Evolutionary conservation across 768 basidiomycete species (phyloP), one percentile per base, ranked within the genome.

Genomic region (Mycena epipterygia): DNA sequence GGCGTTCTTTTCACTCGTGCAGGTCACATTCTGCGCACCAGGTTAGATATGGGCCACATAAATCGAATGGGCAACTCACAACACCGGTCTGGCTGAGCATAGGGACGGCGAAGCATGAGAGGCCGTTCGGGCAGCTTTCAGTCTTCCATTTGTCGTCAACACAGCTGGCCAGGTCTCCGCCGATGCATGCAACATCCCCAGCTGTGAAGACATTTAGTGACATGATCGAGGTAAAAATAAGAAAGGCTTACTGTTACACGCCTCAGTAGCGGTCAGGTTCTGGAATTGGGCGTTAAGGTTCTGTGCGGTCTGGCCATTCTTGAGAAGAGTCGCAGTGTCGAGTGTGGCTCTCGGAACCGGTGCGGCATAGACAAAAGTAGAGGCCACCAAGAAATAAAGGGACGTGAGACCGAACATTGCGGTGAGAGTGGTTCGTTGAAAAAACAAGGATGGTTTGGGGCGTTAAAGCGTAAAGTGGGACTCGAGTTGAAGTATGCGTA

Each of bases 71-170:
- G 35, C 17, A 37, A 77, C 86, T 58, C 72, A 90, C 89, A 1
- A 84, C 84, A 63, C 90, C 90, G 9, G 77, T 66, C 37, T 78
- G 73, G 6, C 75, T 80, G 19, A 85, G 65, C 9, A 82, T 81
- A 0, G 90, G 90, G 30, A 91, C 69, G 17, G 87, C 89, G 68
- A 89, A 89, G 77, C 90, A 91, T 6, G 75, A 70, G 39, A 83
- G 79, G 11, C 75, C 76, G 9, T 76, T 73, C 0, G 79, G 67
- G 69, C 89, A 90, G 6, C 57, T 63, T 13, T 81, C 71, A 0
- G 78, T 74, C 33, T 82, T 73, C 84, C 88, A 90, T 41, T 76
- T 76, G 12, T 79, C 79, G 68, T 83, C 80, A 3, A 73, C 72
- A 73, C 89, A 91, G 19, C 71, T 77, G 0, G 86, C 86, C 30